phyloP scores from a whole-genome alignment of 345 rosid species.

The Euphorbia tirucalli region DNA sequence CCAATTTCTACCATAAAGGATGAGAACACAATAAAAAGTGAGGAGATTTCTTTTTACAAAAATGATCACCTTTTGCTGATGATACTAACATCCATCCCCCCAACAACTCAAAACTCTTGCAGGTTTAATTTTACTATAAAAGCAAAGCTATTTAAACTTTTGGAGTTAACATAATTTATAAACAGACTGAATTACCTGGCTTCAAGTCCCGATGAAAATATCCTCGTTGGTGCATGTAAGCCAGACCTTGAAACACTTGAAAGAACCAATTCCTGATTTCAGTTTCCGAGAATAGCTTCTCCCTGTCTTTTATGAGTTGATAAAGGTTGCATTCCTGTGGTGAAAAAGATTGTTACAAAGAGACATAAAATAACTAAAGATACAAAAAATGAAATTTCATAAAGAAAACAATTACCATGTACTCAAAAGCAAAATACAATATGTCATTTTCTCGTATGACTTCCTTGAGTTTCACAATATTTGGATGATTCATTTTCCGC shows the following conservation, averaged over 20 bases:
- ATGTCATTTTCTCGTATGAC: slow-evolving; percentile 86
- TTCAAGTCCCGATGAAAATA: slow-evolving; percentile 97
- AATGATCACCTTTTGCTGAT: not conserved
- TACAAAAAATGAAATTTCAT: not conserved
- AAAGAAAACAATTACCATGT: slow-evolving; percentile 55
- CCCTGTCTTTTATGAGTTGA: slow-evolving; percentile 85
- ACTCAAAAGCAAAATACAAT: slow-evolving; percentile 86
- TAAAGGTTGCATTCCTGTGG: slow-evolving; percentile 84
- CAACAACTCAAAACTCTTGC: not conserved
- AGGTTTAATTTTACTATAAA: not conserved
- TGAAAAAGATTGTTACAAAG: not conserved
- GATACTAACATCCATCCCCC: not conserved
- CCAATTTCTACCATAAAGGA: not conserved
- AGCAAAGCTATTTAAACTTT: not conserved
- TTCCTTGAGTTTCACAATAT: slow-evolving; percentile 96
- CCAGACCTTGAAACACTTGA: slow-evolving; percentile 96
- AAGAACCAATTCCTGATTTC: slow-evolving; percentile 90
- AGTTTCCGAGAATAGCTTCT: slow-evolving; percentile 66
- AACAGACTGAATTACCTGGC: slow-evolving; percentile 60
- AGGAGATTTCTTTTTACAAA: not conserved
- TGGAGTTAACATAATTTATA: not conserved
- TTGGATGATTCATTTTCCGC: slow-evolving; percentile 84
- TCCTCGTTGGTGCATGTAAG: slow-evolving; percentile 90
- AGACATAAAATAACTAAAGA: not conserved
- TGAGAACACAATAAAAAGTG: not conserved